Evolutionary conservation across 2,329 filamentous ascomycete species (phyloP), one percentile per base, ranked within the genome.

Genomic region (Neofusicoccum laricinum): DNA sequence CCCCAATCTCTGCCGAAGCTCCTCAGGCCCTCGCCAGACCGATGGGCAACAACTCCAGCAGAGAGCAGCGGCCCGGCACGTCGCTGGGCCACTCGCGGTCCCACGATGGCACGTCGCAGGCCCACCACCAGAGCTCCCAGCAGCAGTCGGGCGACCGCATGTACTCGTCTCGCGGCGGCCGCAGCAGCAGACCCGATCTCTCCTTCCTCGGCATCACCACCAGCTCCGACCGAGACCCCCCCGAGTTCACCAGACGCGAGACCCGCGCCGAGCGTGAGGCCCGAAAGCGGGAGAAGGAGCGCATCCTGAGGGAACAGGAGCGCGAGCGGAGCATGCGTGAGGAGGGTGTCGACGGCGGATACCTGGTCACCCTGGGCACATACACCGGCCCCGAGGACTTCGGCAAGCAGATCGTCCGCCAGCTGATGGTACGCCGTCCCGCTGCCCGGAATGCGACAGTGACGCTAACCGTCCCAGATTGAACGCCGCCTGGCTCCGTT

Each of bases 321-420:
- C 87, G 95, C 53, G 93, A 97, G 76, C 86, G 90, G 68, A 99
- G 95, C 73, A 88, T 98, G 80, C 88, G 84, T 68, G 93, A 97
- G 71, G 95, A 99, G 75, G 88, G 93, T 75, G 90, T 98, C 2
- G 95, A 99, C 77, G 95, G 95, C 19, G 95, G 95, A 21, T 99
- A 89, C 79, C 80, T 99, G 53, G 95, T 99, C 36, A 99, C 95
- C 0, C 86, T 97, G 73, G 95, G 95, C 40, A 91, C 93, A 57
- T 99, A 99, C 74, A 94, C 92, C 21, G 93, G 94, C 0, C 82
- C 88, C 0, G 95, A 99, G 78, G 95, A 99, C 78, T 99, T 94
- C 75, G 96, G 87, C 81, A 98, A 98, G 77, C 80, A 86, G 17
- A 82, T 92, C 53, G 94, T 98, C 64, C 87, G 95, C 69, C 93